These are phyloP conservation scores for Pythium apleroticum DNA, from an alignment of 352 stramenopile genomes.

Conservation along the genomic window DNA sequence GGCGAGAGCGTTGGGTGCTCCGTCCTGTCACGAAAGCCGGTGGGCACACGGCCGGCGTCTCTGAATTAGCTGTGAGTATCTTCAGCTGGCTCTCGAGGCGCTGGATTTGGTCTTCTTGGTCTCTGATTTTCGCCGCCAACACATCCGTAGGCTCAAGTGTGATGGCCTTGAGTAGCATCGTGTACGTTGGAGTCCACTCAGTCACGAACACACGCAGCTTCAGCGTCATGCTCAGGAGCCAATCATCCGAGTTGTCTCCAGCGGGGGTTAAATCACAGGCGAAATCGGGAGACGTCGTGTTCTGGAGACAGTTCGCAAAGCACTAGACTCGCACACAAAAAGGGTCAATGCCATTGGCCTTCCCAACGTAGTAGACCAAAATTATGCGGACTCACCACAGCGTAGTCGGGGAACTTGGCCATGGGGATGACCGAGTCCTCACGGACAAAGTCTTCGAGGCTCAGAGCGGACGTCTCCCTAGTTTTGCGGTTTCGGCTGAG, in stretches of 20 bases:
- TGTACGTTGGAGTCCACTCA: constrained; percentile 14
- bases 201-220: constrained; percentile 13
- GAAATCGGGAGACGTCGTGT: background rate
- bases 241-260: background rate
- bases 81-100: background rate
- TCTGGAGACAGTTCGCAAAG: constrained; percentile 7
- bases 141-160: constrained; percentile 9
- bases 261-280: background rate
- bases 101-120: constrained; percentile 19
- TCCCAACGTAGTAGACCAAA: background rate
- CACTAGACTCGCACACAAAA: background rate
- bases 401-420: constrained; percentile 15
- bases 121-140: constrained; percentile 14
- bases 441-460: background rate
- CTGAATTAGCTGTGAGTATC: background rate
- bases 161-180: constrained; percentile 14
- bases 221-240: constrained; percentile 6
- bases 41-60: background rate
- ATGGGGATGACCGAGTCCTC: constrained; percentile 5
- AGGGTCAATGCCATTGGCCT: too few species aligned
- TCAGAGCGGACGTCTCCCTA: constrained; percentile 2
- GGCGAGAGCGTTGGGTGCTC: background rate
- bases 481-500: too few species aligned
- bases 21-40: background rate
- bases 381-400: background rate